Evolutionary conservation across 441 rosid species (phyloP), one percentile per base, ranked within the genome.

Genomic region (Eruca vesicaria): DNA sequence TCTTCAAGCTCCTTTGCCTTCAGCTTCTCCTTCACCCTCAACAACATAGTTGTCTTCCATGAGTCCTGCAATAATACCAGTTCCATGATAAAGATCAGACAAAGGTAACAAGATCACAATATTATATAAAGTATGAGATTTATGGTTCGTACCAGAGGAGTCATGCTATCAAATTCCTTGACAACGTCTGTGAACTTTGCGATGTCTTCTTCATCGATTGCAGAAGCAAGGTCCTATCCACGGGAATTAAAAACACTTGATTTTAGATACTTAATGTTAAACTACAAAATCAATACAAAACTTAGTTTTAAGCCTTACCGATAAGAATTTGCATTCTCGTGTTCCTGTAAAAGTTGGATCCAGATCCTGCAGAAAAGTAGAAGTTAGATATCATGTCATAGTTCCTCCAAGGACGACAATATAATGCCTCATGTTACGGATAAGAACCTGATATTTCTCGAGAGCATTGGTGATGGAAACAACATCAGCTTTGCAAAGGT

Each of bases 121-220:
- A 50, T 29, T 8, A 19, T 35, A 50, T 45, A 57, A 18, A 52
- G 9, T 72, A 36, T 9, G 9, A 9, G 20, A 57, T 33, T 33
- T 43, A 43, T n/a, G 6, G 63, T 21, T 12, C 9, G 41, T 88
- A 96, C 99, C 98, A 96, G 83, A 3, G 97, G 92, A 60, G 98
- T 92, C 99, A 95, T 95, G 93, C 97, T 88, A 72, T 95, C 98
- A 52, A 86, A 93, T 79, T 96, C 99, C 90, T 96, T 93, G 33
- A 93, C 85, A 75, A 83, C 92, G 45, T 89, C 96, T 33, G 97
- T 90, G 73, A 96, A 96, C 84, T 89, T 89, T 18, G 83, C 82
- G 23, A 91, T 78, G 70, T 96, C 99, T 84, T 96, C 99, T 84
- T 96, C 99, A 69, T 96, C 97, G 16, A 93, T 80, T 55, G 97